Conservation (phyloP, 2,329 filamentous ascomycete species). For the Fonsecaea multimorphosa region DNA sequence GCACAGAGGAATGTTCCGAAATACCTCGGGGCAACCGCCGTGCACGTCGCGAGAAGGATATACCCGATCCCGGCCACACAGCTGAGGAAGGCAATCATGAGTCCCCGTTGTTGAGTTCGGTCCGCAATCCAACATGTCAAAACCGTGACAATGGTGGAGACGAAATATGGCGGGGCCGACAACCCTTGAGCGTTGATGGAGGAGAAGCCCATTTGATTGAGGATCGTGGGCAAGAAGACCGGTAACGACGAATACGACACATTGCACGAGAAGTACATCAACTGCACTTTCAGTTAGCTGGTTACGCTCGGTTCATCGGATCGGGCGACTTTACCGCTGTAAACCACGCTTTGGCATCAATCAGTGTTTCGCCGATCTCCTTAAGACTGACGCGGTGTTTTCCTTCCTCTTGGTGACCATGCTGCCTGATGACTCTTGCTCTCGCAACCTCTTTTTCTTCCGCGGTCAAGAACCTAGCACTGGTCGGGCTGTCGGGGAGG, state of each 20-base stretch:
- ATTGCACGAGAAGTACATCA: conserved; percentile 66
- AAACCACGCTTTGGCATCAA: conserved; percentile 8
- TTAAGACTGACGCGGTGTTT: background rate
- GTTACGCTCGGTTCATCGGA: background rate
- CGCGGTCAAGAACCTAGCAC: conserved; percentile 51
- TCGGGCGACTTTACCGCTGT: conserved; percentile 25
- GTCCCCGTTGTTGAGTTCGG: conserved; percentile 66
- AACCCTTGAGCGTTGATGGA: conserved; percentile 72
- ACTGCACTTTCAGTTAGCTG: background rate
- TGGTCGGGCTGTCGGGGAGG: conserved; percentile 60
- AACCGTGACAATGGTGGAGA: conserved; percentile 69
- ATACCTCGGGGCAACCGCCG: conserved; percentile 57
- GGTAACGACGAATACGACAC: conserved; percentile 70
- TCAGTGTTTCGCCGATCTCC: background rate
- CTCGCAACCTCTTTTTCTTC: conserved; percentile 56
- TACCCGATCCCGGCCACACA: conserved; percentile 67
- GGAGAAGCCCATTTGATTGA: conserved; percentile 71
- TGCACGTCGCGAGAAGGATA: conserved; percentile 65
- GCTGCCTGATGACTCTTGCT: conserved; percentile 24
- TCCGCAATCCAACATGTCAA: conserved; percentile 69
- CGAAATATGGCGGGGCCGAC: conserved; percentile 72
- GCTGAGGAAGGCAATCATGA: conserved; percentile 64
- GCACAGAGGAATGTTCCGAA: conserved; percentile 62
- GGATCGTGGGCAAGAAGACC: conserved; percentile 68
- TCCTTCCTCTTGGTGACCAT: conserved; percentile 25